Base-by-base conservation (phyloP, 805 yeast species). In the Torulaspora indica region DNA sequence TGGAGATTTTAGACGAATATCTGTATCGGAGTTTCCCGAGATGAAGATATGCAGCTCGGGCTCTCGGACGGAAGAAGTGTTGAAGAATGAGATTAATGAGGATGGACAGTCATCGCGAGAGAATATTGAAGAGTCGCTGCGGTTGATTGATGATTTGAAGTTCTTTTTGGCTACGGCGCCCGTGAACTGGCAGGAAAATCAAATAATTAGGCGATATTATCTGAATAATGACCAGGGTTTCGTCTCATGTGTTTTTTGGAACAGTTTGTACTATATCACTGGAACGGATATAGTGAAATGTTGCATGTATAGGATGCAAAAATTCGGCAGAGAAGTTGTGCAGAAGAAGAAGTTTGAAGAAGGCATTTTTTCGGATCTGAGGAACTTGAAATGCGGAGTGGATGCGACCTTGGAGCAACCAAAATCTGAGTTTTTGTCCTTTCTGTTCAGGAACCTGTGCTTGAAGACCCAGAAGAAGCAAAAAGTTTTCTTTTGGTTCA, bases 221-320 rank as follows among this genome's bases (percentile, higher is more conserved):
- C 68, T 91, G 39, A 89, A 88, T 55, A 85, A 83, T 51, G 95
- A 86, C 47, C 96, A 90, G 63, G 93, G 91, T 2, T 88, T 91
- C 53, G 88, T 88, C n/a, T 78, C 86, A 25, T 91, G 98, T 66
- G 88, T 93, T 1, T 82, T 76, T 54, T 91, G 98, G 97, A 85
- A 88, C 57, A 84, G 85, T 58, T 70, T 90, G 10, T 91, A 84
- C 62, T 90, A 85, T 66, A 77, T 91, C 38, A 91, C 98, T 0
- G 98, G 98, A 2, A 91, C 98, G 0, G 98, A 93, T 70, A 90
- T 91, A 46, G 96, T 93, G 37, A 79, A 96, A 46, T 87, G 96
- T 63, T 78, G 91, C 40, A 84, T 89, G 13, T 93, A 85, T 64
- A 79, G 91, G 53, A 85, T 91, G 69, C 83, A 82, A 55, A 89